Evolutionary conservation across 2,329 filamentous ascomycete species (phyloP).

Genomic region (Acephala macrosclerotiorum): DNA sequence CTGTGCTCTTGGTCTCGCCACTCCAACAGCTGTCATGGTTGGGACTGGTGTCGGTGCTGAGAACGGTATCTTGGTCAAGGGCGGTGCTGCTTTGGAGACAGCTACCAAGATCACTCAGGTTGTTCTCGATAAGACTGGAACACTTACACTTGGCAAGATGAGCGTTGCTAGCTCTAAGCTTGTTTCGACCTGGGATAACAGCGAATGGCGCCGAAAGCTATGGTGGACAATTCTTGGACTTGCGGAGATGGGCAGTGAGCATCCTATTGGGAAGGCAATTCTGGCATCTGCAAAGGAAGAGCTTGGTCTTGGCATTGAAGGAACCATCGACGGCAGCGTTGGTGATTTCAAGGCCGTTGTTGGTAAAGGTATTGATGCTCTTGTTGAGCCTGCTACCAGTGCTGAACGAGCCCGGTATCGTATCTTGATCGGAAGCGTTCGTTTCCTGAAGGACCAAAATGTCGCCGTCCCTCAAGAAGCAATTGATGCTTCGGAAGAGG

Average conservation of each 20-base stretch:
- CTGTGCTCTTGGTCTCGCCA: constrained; percentile 93
- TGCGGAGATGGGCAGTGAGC: constrained; percentile 95
- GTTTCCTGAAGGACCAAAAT: constrained; percentile 75
- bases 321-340: constrained; percentile 80
- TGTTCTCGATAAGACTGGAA: constrained; percentile 95
- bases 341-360: constrained; percentile 85
- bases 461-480: constrained; percentile 71
- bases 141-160: constrained; percentile 94
- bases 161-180: constrained; percentile 79
- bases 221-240: constrained; percentile 98
- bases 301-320: constrained; percentile 75
- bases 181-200: constrained; percentile 72
- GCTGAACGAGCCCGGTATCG: constrained; percentile 75
- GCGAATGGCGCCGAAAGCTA: constrained; percentile 71
- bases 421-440: constrained; percentile 84
- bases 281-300: constrained; percentile 77
- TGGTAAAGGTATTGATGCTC: constrained; percentile 83
- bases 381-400: constrained; percentile 77
- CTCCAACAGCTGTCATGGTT: constrained; percentile 98
- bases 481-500: constrained; percentile 67
- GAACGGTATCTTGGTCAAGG: constrained; percentile 97
- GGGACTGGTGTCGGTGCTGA: constrained; percentile 96
- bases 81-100: constrained; percentile 88
- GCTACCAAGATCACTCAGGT: constrained; percentile 90
- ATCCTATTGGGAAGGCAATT: constrained; percentile 93